Evolutionary conservation across 805 yeast genomes (phyloP).

Genomic region (Cyberlindnera sargentensis): DNA sequence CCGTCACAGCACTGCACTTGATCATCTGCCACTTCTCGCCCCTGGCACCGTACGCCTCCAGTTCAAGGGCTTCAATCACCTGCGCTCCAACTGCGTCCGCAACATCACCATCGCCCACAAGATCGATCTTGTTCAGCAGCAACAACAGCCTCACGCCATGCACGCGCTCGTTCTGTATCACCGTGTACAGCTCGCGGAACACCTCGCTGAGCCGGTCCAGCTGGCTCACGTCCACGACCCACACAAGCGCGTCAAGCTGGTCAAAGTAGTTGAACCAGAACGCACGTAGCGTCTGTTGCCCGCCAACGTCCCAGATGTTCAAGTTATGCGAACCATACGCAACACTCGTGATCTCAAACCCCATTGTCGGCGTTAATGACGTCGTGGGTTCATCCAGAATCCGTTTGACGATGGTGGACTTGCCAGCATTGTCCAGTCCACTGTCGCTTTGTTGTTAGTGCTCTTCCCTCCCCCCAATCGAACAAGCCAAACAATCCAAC

Average conservation of each 20-base stretch:
- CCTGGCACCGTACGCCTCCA: slow-evolving; percentile 6
- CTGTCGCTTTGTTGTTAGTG: neutral
- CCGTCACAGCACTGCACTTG: slow-evolving; percentile 11
- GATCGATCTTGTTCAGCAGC: slow-evolving; percentile 69
- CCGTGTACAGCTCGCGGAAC: slow-evolving; percentile 52
- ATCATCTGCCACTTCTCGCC: slow-evolving; percentile 12
- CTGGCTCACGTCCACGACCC: slow-evolving; percentile 76
- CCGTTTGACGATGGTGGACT: slow-evolving; percentile 70
- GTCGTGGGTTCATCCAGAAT: slow-evolving; percentile 43
- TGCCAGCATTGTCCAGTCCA: slow-evolving; percentile 90
- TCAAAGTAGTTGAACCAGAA: slow-evolving; percentile 90
- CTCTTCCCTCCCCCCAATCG: neutral
- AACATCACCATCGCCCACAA: slow-evolving; percentile 27
- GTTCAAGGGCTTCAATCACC: slow-evolving; percentile 8
- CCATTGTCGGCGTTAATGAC: slow-evolving; percentile 81
- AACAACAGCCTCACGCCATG: slow-evolving; percentile 62
- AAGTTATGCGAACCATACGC: slow-evolving; percentile 30
- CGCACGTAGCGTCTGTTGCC: slow-evolving; percentile 73
- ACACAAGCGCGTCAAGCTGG: slow-evolving; percentile 61
- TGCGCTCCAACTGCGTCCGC: slow-evolving; percentile 9
- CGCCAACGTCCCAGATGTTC: slow-evolving; percentile 88
- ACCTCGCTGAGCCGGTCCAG: slow-evolving; percentile 60
- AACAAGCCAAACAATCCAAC: neutral
- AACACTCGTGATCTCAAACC: slow-evolving; percentile 72
- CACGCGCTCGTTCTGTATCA: slow-evolving; percentile 53